Conservation (phyloP, 371 early-diverging fungal species). For the Mortierella sp. region DNA sequence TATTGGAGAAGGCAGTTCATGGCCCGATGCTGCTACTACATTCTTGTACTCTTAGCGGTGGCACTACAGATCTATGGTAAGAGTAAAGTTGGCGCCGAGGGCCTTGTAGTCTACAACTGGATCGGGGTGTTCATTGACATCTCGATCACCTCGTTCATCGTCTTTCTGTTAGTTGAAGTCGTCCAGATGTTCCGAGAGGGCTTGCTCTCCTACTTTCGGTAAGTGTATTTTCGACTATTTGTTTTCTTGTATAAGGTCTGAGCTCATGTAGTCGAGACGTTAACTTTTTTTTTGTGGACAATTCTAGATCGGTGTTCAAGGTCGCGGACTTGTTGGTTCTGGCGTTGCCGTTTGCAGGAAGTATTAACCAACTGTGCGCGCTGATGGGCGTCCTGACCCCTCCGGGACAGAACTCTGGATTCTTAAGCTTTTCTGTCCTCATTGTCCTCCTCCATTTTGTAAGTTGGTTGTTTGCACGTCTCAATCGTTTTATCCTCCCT, state of each 20-base stretch:
- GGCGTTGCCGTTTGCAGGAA: background rate
- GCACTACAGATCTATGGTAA: background rate
- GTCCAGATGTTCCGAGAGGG: background rate
- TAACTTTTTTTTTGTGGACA: background rate
- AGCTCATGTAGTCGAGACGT: too few species aligned
- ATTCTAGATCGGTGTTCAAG: background rate
- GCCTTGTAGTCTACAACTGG: background rate
- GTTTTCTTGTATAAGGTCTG: too few species aligned
- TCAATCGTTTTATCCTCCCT: background rate
- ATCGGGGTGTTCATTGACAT: background rate
- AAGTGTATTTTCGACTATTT: background rate
- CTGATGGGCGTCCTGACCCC: background rate
- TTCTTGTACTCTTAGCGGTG: background rate
- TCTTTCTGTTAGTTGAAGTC: background rate
- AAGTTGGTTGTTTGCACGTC: background rate
- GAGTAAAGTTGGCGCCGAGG: background rate
- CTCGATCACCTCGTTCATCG: background rate
- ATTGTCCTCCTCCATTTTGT: background rate
- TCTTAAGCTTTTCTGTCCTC: constrained; percentile 1
- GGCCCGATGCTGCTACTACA: background rate
- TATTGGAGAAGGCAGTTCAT: constrained; percentile 1
- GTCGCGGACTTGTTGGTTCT: background rate
- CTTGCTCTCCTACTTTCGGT: background rate
- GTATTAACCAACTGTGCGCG: background rate
- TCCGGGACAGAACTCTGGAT: background rate